phyloP scores from a whole-genome alignment of 2,329 filamentous ascomycete genomes.

The Venturia nashicola region DNA sequence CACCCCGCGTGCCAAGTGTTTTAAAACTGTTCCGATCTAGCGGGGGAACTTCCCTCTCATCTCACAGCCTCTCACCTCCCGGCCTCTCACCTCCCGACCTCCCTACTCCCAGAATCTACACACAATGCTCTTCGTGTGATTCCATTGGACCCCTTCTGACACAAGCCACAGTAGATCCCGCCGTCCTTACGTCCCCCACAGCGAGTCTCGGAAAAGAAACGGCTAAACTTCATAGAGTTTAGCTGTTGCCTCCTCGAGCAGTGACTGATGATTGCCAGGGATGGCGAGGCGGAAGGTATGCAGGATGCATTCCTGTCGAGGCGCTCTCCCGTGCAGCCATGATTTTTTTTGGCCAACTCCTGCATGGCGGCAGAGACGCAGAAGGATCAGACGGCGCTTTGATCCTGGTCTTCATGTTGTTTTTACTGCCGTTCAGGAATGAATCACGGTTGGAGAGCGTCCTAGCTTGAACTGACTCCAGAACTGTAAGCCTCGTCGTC shows the following conservation, averaged over 20 bases:
- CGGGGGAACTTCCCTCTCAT: background rate
- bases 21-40: background rate
- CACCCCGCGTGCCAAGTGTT: background rate
- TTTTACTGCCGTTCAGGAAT: background rate
- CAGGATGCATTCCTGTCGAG: background rate
- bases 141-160: background rate
- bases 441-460: background rate
- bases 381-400: background rate
- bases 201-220: too few species aligned
- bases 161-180: background rate
- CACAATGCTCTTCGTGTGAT: background rate
- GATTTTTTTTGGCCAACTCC: background rate
- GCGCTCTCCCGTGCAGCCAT: background rate
- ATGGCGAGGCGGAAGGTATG: background rate
- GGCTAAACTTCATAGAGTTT: too few species aligned
- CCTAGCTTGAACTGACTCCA: background rate
- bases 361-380: slow-evolving; percentile 1
- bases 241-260: too few species aligned
- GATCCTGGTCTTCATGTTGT: background rate
- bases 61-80: background rate
- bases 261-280: too few species aligned
- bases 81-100: background rate
- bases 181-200: too few species aligned
- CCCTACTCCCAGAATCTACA: background rate
- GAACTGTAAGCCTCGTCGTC: background rate